These are phyloP conservation scores for Pseudogymnoascus sp. DNA, from an alignment of 2,329 filamentous ascomycete genomes.

Conservation along the genomic window DNA sequence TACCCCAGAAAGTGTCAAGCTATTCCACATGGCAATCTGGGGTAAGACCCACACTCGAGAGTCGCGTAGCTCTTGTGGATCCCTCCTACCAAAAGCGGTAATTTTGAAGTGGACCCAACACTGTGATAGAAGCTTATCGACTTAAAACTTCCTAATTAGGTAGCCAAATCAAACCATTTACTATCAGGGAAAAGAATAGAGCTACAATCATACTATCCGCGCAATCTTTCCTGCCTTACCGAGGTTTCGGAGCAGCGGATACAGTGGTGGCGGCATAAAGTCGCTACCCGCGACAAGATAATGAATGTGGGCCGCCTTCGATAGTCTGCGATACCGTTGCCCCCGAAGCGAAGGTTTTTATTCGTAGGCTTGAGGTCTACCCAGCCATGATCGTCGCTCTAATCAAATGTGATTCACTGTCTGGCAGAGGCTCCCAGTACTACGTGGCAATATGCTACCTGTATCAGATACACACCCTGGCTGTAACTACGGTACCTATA, in stretches of 20 bases:
- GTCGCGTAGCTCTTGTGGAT: background rate
- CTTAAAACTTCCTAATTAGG: background rate
- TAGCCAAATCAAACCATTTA: background rate
- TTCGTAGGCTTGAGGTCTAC: background rate
- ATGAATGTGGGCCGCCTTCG: background rate
- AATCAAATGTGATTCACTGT: background rate
- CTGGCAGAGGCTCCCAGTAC: background rate
- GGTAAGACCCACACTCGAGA: background rate
- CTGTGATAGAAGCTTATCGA: background rate
- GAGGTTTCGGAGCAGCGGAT: background rate
- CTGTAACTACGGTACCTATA: background rate
- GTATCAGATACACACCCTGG: background rate
- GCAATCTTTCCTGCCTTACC: background rate
- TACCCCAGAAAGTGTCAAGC: background rate
- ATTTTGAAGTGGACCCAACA: background rate
- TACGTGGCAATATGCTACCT: background rate
- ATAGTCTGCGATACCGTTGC: background rate
- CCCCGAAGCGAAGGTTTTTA: background rate
- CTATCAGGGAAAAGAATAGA: background rate
- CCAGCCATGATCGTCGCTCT: background rate
- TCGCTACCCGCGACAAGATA: background rate
- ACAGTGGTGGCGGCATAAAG: background rate
- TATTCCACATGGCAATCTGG: background rate
- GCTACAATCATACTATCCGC: background rate
- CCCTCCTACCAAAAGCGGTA: slow-evolving; percentile 4